These are phyloP conservation scores for Chondrus crispus DNA, from an alignment of 23 red algal species.

Conservation along the genomic window DNA sequence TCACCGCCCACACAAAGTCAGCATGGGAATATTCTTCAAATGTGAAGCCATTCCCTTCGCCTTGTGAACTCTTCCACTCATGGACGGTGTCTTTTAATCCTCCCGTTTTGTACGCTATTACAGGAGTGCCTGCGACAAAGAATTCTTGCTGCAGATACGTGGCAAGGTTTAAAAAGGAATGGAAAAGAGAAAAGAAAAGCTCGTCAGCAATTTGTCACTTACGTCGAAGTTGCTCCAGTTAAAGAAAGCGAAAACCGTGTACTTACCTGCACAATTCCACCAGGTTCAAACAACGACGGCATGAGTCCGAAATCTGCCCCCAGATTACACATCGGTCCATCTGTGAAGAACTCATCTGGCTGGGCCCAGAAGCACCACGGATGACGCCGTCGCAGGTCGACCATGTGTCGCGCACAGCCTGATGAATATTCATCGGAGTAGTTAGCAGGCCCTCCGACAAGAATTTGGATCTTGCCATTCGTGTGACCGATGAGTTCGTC, in stretches of 20 bases:
- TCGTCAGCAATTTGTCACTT: background rate
- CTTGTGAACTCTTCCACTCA: conserved; percentile 85
- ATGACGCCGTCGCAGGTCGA: conserved; percentile 79
- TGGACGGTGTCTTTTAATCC: conserved; percentile 94
- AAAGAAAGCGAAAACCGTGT: background rate
- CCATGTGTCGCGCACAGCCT: conserved; percentile 88
- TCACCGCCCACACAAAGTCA: conserved; percentile 87
- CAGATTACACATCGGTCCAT: conserved; percentile 91
- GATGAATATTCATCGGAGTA: conserved; percentile 88
- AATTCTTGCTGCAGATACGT: conserved; percentile 79
- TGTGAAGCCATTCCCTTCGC: conserved; percentile 89
- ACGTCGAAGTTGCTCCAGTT: background rate
- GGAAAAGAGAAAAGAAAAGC: background rate
- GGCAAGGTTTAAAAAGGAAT: background rate
- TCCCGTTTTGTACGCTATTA: conserved; percentile 86
- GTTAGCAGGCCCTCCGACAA: conserved; percentile 97
- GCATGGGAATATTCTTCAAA: conserved; percentile 86
- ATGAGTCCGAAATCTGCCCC: conserved; percentile 98
- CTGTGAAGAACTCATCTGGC: conserved; percentile 94
- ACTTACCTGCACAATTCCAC: conserved; percentile 74
- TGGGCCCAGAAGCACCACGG: conserved; percentile 89
- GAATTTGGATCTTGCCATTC: conserved; percentile 82
- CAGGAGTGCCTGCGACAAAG: conserved; percentile 97
- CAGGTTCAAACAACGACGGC: conserved; percentile 96
- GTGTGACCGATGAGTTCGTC: conserved; percentile 84